Base-by-base conservation (phyloP, 192 early-diverging fungal genomes). In the Coemansia sp. region DNA sequence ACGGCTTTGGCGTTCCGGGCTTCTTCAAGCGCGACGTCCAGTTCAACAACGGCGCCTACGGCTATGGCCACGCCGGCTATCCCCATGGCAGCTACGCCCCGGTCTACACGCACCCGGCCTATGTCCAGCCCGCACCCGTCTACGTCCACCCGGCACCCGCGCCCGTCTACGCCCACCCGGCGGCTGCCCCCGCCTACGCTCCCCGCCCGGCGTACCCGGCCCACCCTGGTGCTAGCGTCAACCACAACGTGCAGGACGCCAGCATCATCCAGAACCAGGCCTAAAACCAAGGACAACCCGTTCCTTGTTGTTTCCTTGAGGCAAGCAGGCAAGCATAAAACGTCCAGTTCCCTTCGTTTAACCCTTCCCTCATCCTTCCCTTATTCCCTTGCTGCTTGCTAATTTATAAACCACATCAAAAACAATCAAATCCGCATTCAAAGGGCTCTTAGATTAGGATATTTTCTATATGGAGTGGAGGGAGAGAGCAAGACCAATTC, bases 231-330 rank as follows among this genome's bases (percentile, higher is more conserved):
- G 50, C 16, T 22, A 20, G 33, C 36, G 18, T 28, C 48, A 59
- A 59, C 51, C 50, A 64, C 67, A 63, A 71, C 35, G 29, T 26
- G 32, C 67, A 64, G 67, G 27, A 55, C n/a, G 67, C 59, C 21
- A 47, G 47, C 48, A 71, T 71, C 44, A 56, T 71, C 28, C 67
- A 71, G 67, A 64, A 64, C 60, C 67, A 63, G 51, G 45, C 35
- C 34, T 71, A 71, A 60, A 7, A 16, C 14, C 12, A 36, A 20
- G 9, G 7, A 2, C 22, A 16, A 5, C 44, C 14, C 34, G 44
- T 21, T 19, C 38, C 14, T 19, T 32, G 19, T 21, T 22, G 25
- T 36, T 21, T 27, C 41, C 16, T 17, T 20, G n/a, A n/a, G n/a
- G n/a, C n/a, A n/a, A n/a, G n/a, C n/a, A n/a, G n/a, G n/a, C n/a